Evolutionary conservation across 2,329 filamentous ascomycete species (phyloP).

Genomic region (Dothideomycetes sp.): DNA sequence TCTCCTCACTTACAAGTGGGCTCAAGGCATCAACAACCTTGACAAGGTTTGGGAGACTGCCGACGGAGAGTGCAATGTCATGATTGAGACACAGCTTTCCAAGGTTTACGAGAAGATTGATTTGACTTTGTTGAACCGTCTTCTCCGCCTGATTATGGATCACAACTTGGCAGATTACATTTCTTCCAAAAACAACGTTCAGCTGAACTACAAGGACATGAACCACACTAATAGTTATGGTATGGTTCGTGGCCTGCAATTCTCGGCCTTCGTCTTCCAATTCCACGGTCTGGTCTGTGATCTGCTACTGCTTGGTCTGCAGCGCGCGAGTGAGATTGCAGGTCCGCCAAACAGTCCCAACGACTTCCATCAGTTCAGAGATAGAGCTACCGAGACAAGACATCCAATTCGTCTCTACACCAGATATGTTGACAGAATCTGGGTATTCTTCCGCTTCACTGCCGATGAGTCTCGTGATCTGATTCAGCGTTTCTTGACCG

Average conservation of each 20-base stretch:
- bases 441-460: constrained; percentile 91
- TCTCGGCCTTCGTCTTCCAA: constrained; percentile 97
- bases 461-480: constrained; percentile 92
- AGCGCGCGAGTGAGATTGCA: constrained; percentile 95
- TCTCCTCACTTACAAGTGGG: constrained; percentile 94
- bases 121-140: constrained; percentile 84
- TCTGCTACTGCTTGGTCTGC: constrained; percentile 79
- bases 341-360: constrained; percentile 90
- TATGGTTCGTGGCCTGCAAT: constrained; percentile 94
- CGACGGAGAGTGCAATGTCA: constrained; percentile 93
- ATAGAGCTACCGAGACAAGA: constrained; percentile 80
- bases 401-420: constrained; percentile 98
- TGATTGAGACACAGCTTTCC: constrained; percentile 97
- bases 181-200: constrained; percentile 98
- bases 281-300: constrained; percentile 96
- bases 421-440: constrained; percentile 95
- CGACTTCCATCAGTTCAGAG: constrained; percentile 94
- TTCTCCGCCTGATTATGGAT: constrained; percentile 94
- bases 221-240: constrained; percentile 98
- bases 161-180: constrained; percentile 99
- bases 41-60: constrained; percentile 90
- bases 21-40: constrained; percentile 97
- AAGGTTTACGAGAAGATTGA: constrained; percentile 99
- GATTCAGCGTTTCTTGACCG: constrained; percentile 94
- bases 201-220: constrained; percentile 99